Conservation (phyloP, 805 yeast genomes). For the Sugiyamaella americana region DNA sequence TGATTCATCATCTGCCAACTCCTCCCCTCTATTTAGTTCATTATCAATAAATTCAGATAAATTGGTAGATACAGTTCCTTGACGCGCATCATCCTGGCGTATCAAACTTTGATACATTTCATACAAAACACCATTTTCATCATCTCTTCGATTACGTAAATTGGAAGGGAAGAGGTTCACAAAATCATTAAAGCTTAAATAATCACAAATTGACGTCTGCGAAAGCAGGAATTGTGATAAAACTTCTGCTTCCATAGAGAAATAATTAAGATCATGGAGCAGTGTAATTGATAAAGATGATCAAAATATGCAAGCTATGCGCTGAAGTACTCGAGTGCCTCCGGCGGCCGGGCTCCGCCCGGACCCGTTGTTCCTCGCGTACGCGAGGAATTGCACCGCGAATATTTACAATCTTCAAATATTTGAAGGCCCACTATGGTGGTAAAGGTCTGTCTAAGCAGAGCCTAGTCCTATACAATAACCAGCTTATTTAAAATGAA, state of each 20-base stretch:
- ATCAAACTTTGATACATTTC: conserved; percentile 4
- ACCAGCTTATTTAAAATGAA: too few species aligned
- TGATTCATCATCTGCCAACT: neutral
- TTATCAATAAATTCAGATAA: conserved; percentile 5
- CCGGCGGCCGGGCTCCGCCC: too few species aligned
- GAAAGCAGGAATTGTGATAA: conserved; percentile 11
- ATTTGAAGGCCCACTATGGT: too few species aligned
- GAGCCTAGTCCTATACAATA: too few species aligned
- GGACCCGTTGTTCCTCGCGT: too few species aligned
- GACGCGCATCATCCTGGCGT: conserved; percentile 4
- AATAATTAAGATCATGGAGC: too few species aligned
- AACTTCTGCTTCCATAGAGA: conserved; percentile 5
- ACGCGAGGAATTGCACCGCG: too few species aligned
- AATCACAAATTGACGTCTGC: conserved; percentile 11
- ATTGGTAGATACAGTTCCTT: neutral
- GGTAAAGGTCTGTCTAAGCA: too few species aligned
- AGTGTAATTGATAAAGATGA: too few species aligned
- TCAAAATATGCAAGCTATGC: too few species aligned
- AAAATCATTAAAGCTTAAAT: conserved; percentile 5
- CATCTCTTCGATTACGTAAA: neutral
- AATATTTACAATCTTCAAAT: too few species aligned
- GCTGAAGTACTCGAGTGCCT: too few species aligned
- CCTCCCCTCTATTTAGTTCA: neutral
- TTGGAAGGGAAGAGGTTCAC: conserved; percentile 5
- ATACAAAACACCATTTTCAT: conserved; percentile 1